These are phyloP conservation scores for Aurifilum marmelostoma DNA, from an alignment of 2,329 filamentous ascomycete species.

Conservation along the genomic window DNA sequence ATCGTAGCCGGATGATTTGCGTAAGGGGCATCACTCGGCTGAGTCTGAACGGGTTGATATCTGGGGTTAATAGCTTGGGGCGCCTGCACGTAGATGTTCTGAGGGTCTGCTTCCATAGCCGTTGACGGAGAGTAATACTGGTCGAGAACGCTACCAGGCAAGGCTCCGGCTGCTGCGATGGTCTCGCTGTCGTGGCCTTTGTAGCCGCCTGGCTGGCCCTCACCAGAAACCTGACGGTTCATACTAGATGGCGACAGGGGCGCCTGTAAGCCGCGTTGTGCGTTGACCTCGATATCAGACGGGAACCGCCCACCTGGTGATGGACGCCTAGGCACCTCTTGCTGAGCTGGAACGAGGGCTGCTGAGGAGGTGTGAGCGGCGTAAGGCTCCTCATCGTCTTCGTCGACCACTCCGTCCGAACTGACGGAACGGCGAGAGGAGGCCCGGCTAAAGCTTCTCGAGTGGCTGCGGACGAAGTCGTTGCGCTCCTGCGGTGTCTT, in stretches of 20 bases:
- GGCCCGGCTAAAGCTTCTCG: constrained; percentile 73
- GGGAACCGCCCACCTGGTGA: constrained; percentile 96
- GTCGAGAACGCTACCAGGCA: constrained; percentile 51
- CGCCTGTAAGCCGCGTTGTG: constrained; percentile 76
- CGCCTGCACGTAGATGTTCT: constrained; percentile 4
- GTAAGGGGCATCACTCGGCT: constrained; percentile 15
- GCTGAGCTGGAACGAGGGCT: constrained; percentile 45
- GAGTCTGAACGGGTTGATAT: constrained; percentile 44
- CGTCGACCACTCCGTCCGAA: constrained; percentile 77
- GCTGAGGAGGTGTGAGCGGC: constrained; percentile 61
- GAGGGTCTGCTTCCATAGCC: constrained; percentile 24
- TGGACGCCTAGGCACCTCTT: constrained; percentile 67
- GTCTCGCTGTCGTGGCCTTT: constrained; percentile 57
- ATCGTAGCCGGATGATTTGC: constrained; percentile 21
- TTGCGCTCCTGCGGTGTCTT: constrained; percentile 85
- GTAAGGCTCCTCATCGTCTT: constrained; percentile 70
- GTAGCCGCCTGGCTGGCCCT: constrained; percentile 43
- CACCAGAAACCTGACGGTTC: constrained; percentile 63
- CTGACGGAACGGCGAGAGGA: constrained; percentile 62
- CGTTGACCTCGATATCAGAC: constrained; percentile 85
- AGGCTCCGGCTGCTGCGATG: constrained; percentile 60
- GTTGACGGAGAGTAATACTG: constrained; percentile 37
- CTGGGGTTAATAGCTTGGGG: constrained; percentile 44
- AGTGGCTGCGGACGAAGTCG: constrained; percentile 83
- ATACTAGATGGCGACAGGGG: constrained; percentile 80